These are phyloP conservation scores for Dothistroma septosporum DNA, from an alignment of 2,329 filamentous ascomycete genomes.

Conservation along the genomic window DNA sequence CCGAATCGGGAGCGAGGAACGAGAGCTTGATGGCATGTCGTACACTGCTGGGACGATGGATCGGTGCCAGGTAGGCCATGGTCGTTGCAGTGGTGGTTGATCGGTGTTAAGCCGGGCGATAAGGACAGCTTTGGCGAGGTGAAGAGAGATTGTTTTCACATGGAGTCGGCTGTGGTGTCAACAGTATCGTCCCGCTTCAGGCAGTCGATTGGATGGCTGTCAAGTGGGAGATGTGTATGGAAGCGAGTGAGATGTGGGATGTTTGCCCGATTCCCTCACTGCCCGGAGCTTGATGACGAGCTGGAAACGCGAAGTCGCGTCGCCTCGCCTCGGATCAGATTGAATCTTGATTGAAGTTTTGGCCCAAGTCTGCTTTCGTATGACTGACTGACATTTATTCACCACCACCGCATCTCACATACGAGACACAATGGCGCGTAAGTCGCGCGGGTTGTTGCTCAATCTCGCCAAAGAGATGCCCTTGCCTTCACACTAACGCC, in stretches of 20 bases:
- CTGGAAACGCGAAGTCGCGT: too few relatives aligned
- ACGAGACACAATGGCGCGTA: slow-evolving; percentile 23
- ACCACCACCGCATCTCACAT: background rate
- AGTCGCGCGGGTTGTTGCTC: slow-evolving; percentile 15
- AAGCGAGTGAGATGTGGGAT: background rate
- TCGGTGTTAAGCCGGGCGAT: slow-evolving; percentile 5
- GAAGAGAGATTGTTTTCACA: slow-evolving; percentile 1
- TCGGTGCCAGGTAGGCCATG: slow-evolving; percentile 94
- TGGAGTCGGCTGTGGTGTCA: background rate
- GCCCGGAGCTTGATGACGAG: too few relatives aligned
- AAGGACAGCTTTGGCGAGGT: background rate
- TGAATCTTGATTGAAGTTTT: slow-evolving; percentile 1
- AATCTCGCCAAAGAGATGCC: slow-evolving; percentile 10
- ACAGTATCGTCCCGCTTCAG: background rate
- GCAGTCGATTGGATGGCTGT: background rate
- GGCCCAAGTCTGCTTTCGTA: background rate
- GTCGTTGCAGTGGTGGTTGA: slow-evolving; percentile 8
- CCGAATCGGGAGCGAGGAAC: slow-evolving; percentile 68
- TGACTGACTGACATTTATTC: background rate
- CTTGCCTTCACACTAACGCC: slow-evolving; percentile 9
- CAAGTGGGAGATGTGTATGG: background rate
- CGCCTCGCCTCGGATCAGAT: background rate
- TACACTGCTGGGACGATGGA: slow-evolving; percentile 87
- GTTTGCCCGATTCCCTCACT: too few relatives aligned
- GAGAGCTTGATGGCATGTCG: slow-evolving; percentile 79